Conservation (phyloP, 1,284 basidiomycete species). For the Macrocystidia cucumis region DNA sequence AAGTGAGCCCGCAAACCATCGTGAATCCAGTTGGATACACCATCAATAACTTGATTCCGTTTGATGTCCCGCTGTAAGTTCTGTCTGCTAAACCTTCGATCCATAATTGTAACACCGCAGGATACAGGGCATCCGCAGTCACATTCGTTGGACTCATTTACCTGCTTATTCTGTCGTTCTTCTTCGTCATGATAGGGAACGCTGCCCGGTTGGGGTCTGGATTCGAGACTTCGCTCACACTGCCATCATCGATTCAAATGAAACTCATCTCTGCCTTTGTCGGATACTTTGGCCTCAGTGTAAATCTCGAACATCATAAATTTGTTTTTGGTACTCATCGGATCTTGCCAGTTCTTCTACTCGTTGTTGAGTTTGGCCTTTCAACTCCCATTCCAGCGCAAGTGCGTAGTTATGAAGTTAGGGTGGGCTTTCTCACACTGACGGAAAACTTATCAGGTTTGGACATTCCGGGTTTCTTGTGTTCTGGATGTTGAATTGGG, state of each 20-base stretch:
- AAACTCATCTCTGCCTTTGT: constrained; percentile 46
- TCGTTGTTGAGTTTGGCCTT: constrained; percentile 62
- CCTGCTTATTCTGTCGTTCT: constrained; percentile 51
- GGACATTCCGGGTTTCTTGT: constrained; percentile 58
- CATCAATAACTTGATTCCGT: constrained; percentile 21
- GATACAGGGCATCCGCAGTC: constrained; percentile 54
- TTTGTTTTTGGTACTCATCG: constrained; percentile 3
- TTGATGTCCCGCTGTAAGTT: constrained; percentile 25
- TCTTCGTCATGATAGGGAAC: constrained; percentile 24
- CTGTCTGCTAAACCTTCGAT: not conserved
- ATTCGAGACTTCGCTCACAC: constrained; percentile 39
- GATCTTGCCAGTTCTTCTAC: constrained; percentile 37
- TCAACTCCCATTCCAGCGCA: constrained; percentile 46
- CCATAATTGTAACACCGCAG: not conserved
- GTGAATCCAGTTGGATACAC: constrained; percentile 20
- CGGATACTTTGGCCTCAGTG: constrained; percentile 55
- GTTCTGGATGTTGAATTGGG: constrained; percentile 70
- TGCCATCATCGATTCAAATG: constrained; percentile 45
- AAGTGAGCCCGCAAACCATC: constrained; percentile 27
- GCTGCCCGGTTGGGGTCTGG: constrained; percentile 34
- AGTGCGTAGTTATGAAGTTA: too few species aligned
- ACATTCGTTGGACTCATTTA: constrained; percentile 73
- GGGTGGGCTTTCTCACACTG: too few species aligned
- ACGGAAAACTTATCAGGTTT: constrained; percentile 33
- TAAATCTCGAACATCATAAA: too few species aligned